Evolutionary conservation across 768 basidiomycete species (phyloP).

Genomic region (Boletellus ananiceps): DNA sequence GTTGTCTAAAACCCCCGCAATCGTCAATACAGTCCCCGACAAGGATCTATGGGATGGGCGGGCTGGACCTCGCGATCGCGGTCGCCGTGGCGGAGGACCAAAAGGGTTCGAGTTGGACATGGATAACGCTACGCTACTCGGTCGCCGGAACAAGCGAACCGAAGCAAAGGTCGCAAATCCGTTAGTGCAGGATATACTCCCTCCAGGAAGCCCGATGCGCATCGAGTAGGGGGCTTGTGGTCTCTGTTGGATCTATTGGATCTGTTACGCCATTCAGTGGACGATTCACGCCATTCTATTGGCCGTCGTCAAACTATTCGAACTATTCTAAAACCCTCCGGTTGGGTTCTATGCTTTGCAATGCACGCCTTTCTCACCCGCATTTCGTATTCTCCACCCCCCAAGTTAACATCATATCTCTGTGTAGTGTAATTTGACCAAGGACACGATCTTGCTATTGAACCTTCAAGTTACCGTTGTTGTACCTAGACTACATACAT

Average conservation of each 20-base stretch:
- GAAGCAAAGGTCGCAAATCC: conserved; percentile 32
- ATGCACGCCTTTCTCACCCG: conserved; percentile 12
- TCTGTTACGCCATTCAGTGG: neutral
- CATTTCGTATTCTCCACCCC: conserved; percentile 11
- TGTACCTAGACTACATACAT: conserved; percentile 8
- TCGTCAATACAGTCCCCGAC: conserved; percentile 18
- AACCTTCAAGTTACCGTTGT: conserved; percentile 16
- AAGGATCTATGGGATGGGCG: conserved; percentile 51
- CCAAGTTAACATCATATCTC: conserved; percentile 1
- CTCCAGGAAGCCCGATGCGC: conserved; percentile 33
- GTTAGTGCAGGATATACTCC: conserved; percentile 23
- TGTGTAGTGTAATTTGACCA: conserved; percentile 10
- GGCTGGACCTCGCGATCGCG: conserved; percentile 65
- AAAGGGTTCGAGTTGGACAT: conserved; percentile 80
- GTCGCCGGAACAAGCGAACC: conserved; percentile 52
- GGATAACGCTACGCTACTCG: conserved; percentile 81
- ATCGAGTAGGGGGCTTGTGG: conserved; percentile 14
- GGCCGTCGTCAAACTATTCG: neutral
- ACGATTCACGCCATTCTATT: neutral
- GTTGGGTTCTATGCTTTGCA: conserved; percentile 1
- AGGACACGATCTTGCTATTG: conserved; percentile 13
- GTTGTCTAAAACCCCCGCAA: neutral
- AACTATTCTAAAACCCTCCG: conserved; percentile 1
- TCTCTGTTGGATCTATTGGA: neutral
- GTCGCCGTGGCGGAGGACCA: conserved; percentile 28